phyloP scores from a whole-genome alignment of 306 rosid species.

The Dryas octopetala region DNA sequence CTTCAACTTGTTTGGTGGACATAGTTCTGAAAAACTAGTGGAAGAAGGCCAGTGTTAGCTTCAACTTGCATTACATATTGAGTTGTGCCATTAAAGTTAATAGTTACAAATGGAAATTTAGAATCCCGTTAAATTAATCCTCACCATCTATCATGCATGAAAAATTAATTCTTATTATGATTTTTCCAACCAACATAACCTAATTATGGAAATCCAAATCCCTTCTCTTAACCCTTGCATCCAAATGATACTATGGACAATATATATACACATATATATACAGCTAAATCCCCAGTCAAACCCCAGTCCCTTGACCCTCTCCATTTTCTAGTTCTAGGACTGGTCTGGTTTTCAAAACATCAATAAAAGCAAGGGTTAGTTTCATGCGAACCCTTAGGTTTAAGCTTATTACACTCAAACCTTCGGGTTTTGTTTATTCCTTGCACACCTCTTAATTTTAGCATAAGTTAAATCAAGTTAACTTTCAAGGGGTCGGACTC shows the following conservation, averaged over 20 bases:
- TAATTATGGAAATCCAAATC: neutral
- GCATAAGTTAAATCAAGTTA: too few relatives aligned
- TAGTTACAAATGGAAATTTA: neutral
- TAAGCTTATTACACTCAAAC: too few relatives aligned
- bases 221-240: neutral
- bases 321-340: too few relatives aligned
- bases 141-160: neutral
- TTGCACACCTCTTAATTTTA: too few relatives aligned
- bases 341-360: too few relatives aligned
- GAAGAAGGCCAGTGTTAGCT: slow-evolving; percentile 24
- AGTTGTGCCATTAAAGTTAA: neutral
- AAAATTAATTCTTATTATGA: neutral
- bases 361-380: too few relatives aligned
- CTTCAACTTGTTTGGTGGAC: slow-evolving; percentile 49
- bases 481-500: too few relatives aligned
- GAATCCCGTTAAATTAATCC: neutral
- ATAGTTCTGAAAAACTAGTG: slow-evolving; percentile 89
- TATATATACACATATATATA: neutral
- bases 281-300: too few relatives aligned
- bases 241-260: neutral
- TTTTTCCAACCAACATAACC: neutral
- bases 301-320: too few relatives aligned
- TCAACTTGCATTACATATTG: slow-evolving; percentile 2
- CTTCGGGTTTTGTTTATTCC: too few relatives aligned
- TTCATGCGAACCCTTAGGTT: too few relatives aligned